A percentile compares a stretch with the other conserved stretches of the same genome.
Evolutionary conservation across 176 grass and related monocot species (phyloP).

Genomic region (Oryza officinalis): DNA sequence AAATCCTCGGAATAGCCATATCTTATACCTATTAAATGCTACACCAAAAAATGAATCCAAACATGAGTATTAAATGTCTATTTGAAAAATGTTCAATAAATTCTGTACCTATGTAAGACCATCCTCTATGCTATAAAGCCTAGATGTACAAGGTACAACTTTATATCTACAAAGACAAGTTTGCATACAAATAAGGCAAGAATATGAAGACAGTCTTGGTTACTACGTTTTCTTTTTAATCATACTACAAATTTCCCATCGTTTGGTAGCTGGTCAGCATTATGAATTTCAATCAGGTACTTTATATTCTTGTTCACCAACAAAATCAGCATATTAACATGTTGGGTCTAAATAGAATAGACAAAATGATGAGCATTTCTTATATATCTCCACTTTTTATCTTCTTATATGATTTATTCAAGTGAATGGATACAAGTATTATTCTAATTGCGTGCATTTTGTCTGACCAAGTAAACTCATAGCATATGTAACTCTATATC

Average conservation of each 20-base stretch:
- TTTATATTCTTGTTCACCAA: not conserved
- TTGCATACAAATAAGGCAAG: not conserved
- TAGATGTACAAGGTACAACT: not conserved
- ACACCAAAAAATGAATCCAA: not conserved
- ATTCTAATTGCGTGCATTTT: not conserved
- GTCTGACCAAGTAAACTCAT: not conserved
- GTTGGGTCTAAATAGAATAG: no score
- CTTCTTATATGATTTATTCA: not conserved
- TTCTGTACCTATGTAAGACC: not conserved
- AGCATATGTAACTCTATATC: not conserved
- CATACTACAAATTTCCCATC: not conserved
- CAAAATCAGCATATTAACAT: no score
- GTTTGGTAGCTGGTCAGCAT: not conserved
- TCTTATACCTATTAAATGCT: not conserved
- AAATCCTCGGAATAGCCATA: no score
- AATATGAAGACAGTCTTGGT: not conserved
- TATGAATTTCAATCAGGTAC: not conserved
- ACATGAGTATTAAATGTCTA: not conserved
- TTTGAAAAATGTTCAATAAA: not conserved
- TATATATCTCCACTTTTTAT: not conserved
- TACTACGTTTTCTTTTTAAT: not conserved
- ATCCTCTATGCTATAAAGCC: not conserved
- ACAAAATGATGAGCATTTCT: no score
- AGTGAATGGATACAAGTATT: not conserved
- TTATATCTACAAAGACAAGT: not conserved